Percentiles rank a stretch among this genome's conserved stretches.
phyloP scores from a whole-genome alignment of 2,329 filamentous ascomycete species.

The Curvularia sp. region DNA sequence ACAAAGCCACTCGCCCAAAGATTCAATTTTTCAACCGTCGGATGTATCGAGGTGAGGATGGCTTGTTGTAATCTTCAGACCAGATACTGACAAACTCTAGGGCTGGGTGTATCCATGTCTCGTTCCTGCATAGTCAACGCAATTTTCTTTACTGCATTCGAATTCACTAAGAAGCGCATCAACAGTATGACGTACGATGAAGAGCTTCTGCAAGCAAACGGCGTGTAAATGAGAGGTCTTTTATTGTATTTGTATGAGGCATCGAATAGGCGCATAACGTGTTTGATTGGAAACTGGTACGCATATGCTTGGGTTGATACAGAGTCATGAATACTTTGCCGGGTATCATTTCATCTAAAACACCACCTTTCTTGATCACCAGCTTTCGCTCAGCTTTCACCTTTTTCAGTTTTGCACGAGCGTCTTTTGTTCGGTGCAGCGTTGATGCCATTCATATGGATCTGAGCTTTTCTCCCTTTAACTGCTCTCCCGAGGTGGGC shows the following conservation, averaged over 20 bases:
- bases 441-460: too few species aligned
- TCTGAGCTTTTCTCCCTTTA: too few species aligned
- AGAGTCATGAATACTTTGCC: conserved; percentile 1
- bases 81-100: conserved; percentile 32
- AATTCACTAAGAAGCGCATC: conserved; percentile 74
- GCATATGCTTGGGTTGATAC: conserved; percentile 26
- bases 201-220: conserved; percentile 42
- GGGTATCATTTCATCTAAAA: background rate
- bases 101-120: conserved; percentile 80
- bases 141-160: conserved; percentile 89
- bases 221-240: conserved; percentile 20
- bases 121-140: conserved; percentile 84
- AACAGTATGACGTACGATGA: conserved; percentile 53
- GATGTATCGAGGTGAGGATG: conserved; percentile 74
- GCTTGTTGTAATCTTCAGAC: background rate
- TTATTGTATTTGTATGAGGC: conserved; percentile 32
- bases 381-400: background rate
- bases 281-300: conserved; percentile 14
- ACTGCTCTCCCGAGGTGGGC: too few species aligned
- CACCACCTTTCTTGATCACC: background rate
- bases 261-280: conserved; percentile 31
- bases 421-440: background rate
- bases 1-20: conserved; percentile 65
- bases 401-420: background rate
- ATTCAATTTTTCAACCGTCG: conserved; percentile 78